Percentiles rank a stretch among this genome's conserved stretches.
phyloP scores from a whole-genome alignment of 202 grass and related monocot species.

The Digitaria exilis region DNA sequence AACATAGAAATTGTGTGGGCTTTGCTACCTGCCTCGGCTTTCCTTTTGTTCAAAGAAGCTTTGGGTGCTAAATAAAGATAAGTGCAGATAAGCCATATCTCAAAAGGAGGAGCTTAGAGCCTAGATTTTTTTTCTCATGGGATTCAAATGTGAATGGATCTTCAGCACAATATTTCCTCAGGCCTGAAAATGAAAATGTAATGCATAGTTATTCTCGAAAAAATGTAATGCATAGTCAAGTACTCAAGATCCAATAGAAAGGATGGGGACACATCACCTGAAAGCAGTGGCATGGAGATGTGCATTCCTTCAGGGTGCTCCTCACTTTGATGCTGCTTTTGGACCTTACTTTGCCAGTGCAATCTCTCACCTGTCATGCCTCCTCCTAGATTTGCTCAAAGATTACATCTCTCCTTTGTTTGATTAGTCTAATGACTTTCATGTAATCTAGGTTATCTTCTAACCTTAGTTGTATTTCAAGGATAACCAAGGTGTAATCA shows the following conservation, averaged over 20 bases:
- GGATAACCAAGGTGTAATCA: conserved; percentile 8
- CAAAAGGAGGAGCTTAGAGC: background rate
- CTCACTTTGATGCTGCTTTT: conserved; percentile 47
- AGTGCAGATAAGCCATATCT: background rate
- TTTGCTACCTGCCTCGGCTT: conserved; percentile 16
- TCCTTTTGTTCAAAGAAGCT: conserved; percentile 43
- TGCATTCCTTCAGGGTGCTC: conserved; percentile 34
- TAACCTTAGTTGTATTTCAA: conserved; percentile 11
- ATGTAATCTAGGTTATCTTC: conserved; percentile 45
- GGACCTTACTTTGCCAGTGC: conserved; percentile 32
- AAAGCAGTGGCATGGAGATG: conserved; percentile 34
- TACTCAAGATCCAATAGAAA: conserved; percentile 30
- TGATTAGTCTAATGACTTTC: conserved; percentile 23
- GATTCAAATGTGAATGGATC: background rate
- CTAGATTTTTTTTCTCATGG: background rate
- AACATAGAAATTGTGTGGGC: conserved; percentile 35
- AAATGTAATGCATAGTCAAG: conserved; percentile 11
- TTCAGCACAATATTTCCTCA: background rate
- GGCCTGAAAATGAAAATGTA: background rate
- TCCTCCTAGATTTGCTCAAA: conserved; percentile 51
- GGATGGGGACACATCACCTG: conserved; percentile 44
- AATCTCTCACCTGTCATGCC: conserved; percentile 37
- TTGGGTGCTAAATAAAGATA: background rate
- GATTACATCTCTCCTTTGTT: conserved; percentile 16
- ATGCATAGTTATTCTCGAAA: background rate